Percentiles rank a stretch among this genome's conserved stretches.
phyloP scores from a whole-genome alignment of 2,329 filamentous ascomycete genomes.

The Sclerotinia minor region DNA sequence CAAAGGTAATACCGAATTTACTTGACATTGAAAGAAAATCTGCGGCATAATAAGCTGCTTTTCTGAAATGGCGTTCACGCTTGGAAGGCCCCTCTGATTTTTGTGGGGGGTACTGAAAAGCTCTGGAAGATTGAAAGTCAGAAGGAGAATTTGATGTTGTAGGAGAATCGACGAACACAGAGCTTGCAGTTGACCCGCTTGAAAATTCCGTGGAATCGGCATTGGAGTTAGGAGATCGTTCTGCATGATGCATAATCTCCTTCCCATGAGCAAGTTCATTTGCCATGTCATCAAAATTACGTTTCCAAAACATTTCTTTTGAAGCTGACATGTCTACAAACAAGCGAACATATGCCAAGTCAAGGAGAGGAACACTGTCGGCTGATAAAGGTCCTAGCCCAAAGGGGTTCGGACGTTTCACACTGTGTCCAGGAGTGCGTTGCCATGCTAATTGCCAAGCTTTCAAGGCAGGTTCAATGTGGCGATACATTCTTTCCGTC shows the following conservation, averaged over 20 bases:
- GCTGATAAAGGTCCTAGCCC: conserved; percentile 80
- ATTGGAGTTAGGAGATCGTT: conserved; percentile 56
- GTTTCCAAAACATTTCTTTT: conserved; percentile 91
- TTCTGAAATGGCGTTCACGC: conserved; percentile 83
- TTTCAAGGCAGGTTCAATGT: conserved; percentile 89
- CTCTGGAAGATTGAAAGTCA: conserved; percentile 35
- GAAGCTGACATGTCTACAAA: conserved; percentile 91
- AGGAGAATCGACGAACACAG: conserved; percentile 53
- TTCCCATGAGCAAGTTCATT: conserved; percentile 78
- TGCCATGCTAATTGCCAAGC: conserved; percentile 95
- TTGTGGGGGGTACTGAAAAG: conserved; percentile 34
- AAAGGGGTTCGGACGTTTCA: conserved; percentile 82
- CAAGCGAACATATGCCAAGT: conserved; percentile 86
- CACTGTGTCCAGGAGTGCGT: conserved; percentile 78
- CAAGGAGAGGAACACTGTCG: conserved; percentile 86
- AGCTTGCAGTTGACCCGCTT: conserved; percentile 45
- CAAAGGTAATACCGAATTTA: conserved; percentile 80
- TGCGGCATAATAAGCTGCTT: conserved; percentile 92
- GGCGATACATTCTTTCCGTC: conserved; percentile 92
- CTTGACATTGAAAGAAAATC: conserved; percentile 89
- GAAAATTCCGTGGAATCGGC: conserved; percentile 40
- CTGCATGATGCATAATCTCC: conserved; percentile 73
- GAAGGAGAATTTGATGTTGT: conserved; percentile 53
- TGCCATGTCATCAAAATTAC: conserved; percentile 89
- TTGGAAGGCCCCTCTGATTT: conserved; percentile 57